phyloP scores from a whole-genome alignment of 2,329 filamentous ascomycete species.

The Epichloe glyceriae region DNA sequence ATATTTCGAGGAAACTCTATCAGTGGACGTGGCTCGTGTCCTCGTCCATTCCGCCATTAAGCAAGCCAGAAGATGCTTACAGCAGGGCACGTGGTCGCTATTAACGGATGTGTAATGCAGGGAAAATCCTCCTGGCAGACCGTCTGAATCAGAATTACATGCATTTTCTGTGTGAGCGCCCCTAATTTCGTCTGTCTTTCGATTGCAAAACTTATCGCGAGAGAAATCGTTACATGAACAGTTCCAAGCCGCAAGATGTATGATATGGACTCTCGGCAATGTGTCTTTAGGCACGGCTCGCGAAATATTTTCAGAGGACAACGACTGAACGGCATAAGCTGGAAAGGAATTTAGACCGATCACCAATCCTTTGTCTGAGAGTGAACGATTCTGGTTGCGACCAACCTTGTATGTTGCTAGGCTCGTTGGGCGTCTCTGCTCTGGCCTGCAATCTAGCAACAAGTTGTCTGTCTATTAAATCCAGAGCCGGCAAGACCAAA shows the following conservation, averaged over 20 bases:
- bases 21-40: constrained; percentile 45
- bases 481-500: constrained; percentile 70
- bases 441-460: constrained; percentile 25
- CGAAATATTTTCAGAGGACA: constrained; percentile 22
- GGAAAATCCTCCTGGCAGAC: no score
- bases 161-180: background rate
- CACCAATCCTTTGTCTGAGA: background rate
- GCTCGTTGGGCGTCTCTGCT: background rate
- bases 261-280: constrained; percentile 42
- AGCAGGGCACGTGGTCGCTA: constrained; percentile 40
- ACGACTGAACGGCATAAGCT: constrained; percentile 55
- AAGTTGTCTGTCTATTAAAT: constrained; percentile 69
- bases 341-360: background rate
- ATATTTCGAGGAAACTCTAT: constrained; percentile 41
- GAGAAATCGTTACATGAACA: constrained; percentile 82
- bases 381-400: background rate
- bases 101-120: constrained; percentile 1
- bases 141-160: background rate
- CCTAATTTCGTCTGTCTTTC: constrained; percentile 12
- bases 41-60: constrained; percentile 55
- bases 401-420: no score
- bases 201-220: constrained; percentile 34
- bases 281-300: constrained; percentile 6
- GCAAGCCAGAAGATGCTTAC: constrained; percentile 85
- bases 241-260: constrained; percentile 67